A percentile compares a stretch with the other conserved stretches of the same genome.
Conservation (phyloP, 257 asterid genomes). For the Solanum gracilifrons region DNA sequence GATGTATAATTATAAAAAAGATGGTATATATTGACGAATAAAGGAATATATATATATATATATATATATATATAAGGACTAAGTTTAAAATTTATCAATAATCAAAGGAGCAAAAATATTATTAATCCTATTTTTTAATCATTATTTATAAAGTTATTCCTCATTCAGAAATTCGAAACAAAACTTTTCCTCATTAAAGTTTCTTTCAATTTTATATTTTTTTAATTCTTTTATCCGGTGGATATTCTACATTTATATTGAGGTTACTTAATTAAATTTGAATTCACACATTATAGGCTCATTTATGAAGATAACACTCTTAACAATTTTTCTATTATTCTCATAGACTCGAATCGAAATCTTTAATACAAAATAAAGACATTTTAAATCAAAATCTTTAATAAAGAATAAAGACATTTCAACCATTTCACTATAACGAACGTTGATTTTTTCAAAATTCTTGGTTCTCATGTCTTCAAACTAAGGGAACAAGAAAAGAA, state of each 20-base stretch:
- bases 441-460: background rate
- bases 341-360: accelerated
- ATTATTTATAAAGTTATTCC: background rate
- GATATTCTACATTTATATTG: no score
- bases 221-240: background rate
- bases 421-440: accelerated
- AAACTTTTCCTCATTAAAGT: background rate
- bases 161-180: background rate
- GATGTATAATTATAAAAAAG: background rate
- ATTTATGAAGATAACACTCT: no score
- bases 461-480: background rate
- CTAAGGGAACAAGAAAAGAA: constrained; percentile 1
- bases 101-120: background rate
- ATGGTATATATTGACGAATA: background rate
- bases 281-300: background rate
- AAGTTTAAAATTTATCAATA: background rate
- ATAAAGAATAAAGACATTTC: background rate
- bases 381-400: background rate
- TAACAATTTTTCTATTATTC: background rate
- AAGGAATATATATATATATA: background rate
- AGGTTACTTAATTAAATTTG: background rate
- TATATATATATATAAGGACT: background rate
- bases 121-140: background rate
- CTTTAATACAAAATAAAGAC: accelerated
- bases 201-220: background rate